Percentiles rank a stretch among this genome's conserved stretches.
Evolutionary conservation across 331 rosid genomes (phyloP).

Genomic region (Quercus phellos): DNA sequence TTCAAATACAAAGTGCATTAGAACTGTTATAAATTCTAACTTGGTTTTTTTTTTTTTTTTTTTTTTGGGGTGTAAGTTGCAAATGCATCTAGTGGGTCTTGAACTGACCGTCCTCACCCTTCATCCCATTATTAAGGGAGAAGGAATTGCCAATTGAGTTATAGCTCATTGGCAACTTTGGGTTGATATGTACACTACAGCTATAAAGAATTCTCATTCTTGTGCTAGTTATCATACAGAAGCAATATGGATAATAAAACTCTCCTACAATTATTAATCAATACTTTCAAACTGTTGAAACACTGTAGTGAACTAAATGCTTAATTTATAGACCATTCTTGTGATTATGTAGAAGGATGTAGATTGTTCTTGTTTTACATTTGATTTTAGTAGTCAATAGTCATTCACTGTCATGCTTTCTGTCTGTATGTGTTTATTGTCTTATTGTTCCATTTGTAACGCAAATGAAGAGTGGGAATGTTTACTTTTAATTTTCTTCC

Average conservation of each 20-base stretch:
- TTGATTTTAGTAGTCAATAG: not conserved
- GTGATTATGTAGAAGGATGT: not conserved
- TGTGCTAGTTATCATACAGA: not conserved
- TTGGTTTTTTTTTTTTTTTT: too few relatives aligned
- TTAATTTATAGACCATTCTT: not conserved
- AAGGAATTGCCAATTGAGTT: too few relatives aligned
- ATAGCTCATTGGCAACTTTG: not conserved
- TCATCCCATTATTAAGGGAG: too few relatives aligned
- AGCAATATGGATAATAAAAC: not conserved
- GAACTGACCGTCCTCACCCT: too few relatives aligned
- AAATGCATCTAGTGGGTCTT: too few relatives aligned
- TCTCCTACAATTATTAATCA: not conserved
- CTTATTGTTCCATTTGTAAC: not conserved
- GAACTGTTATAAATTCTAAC: not conserved
- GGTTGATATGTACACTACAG: not conserved
- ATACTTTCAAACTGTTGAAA: not conserved
- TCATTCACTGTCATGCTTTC: not conserved
- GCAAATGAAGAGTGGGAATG: not conserved
- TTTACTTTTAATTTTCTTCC: constrained; percentile 20
- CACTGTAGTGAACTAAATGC: not conserved
- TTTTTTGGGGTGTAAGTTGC: too few relatives aligned
- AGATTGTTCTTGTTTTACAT: not conserved
- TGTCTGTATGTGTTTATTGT: not conserved
- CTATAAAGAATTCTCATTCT: not conserved
- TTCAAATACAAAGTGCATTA: not conserved